A percentile compares a stretch with the other conserved stretches of the same genome.
Conservation (phyloP, 371 early-diverging fungal genomes). For the Rhizomucor miehei region DNA sequence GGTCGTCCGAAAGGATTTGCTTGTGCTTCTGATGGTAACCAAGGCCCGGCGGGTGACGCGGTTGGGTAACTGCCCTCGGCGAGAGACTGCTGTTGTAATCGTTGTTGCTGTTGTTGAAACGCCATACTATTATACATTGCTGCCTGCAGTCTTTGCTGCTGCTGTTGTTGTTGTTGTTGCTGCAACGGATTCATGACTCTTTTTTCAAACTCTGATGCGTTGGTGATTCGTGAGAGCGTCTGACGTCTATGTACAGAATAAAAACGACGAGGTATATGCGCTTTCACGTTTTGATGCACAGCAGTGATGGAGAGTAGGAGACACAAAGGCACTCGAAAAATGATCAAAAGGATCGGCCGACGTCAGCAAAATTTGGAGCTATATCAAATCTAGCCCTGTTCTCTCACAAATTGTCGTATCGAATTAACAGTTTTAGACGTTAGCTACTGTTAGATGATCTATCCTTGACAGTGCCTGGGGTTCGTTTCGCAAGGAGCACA, state of each 20-base stretch:
- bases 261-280: conserved; percentile 1
- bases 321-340: neutral
- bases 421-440: too few species aligned
- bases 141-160: conserved; percentile 16
- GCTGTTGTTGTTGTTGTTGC: conserved; percentile 18
- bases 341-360: conserved; percentile 1
- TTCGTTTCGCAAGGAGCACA: too few species aligned
- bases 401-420: too few species aligned
- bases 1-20: conserved; percentile 9
- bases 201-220: conserved; percentile 1
- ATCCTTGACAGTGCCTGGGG: too few species aligned
- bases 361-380: neutral
- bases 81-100: neutral
- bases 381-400: neutral
- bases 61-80: too few species aligned
- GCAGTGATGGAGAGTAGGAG: neutral
- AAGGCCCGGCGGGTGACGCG: too few species aligned
- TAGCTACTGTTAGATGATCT: too few species aligned
- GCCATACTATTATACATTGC: conserved; percentile 19
- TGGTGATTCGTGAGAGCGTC: neutral
- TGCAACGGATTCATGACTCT: conserved; percentile 20
- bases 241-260: neutral
- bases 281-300: neutral
- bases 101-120: conserved; percentile 18
- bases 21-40: neutral